Percentiles rank a stretch among this genome's conserved stretches.
phyloP scores from a whole-genome alignment of 495 filamentous ascomycete species.

The Podospora pseudopauciseta region DNA sequence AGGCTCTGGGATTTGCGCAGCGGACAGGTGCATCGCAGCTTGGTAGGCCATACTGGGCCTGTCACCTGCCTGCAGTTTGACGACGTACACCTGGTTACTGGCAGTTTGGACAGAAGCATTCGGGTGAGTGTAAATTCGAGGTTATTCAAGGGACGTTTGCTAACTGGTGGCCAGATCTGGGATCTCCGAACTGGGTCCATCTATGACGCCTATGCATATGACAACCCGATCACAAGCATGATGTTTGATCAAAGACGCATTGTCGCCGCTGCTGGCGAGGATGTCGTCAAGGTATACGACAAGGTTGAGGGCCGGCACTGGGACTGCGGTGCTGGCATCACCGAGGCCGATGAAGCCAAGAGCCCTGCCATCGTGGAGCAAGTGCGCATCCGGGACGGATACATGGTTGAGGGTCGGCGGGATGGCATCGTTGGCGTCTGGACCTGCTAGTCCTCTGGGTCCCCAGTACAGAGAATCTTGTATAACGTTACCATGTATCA shows the following conservation, averaged over 20 bases:
- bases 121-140: slow-evolving; percentile 58
- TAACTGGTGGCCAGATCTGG: slow-evolving; percentile 69
- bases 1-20: slow-evolving; percentile 94
- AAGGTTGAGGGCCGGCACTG: slow-evolving; percentile 93
- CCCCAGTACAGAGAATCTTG: neutral
- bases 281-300: slow-evolving; percentile 95
- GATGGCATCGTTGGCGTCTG: slow-evolving; percentile 90
- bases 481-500: neutral
- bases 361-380: slow-evolving; percentile 71
- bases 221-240: slow-evolving; percentile 91
- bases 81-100: slow-evolving; percentile 90
- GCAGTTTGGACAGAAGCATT: slow-evolving; percentile 89
- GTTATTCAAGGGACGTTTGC: neutral
- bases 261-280: slow-evolving; percentile 83
- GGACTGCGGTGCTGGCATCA: slow-evolving; percentile 87
- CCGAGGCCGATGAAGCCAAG: slow-evolving; percentile 57
- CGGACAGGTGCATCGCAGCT: slow-evolving; percentile 90
- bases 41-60: slow-evolving; percentile 94
- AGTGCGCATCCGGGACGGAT: slow-evolving; percentile 91
- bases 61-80: slow-evolving; percentile 97
- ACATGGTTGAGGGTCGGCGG: slow-evolving; percentile 82
- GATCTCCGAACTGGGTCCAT: slow-evolving; percentile 96
- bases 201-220: slow-evolving; percentile 93
- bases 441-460: slow-evolving; percentile 52
- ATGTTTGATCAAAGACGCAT: slow-evolving; percentile 94